These are phyloP conservation scores for Pseudoscleropodium purum DNA, from an alignment of 225 moss, liverwort and hornwort genomes.

Conservation along the genomic window DNA sequence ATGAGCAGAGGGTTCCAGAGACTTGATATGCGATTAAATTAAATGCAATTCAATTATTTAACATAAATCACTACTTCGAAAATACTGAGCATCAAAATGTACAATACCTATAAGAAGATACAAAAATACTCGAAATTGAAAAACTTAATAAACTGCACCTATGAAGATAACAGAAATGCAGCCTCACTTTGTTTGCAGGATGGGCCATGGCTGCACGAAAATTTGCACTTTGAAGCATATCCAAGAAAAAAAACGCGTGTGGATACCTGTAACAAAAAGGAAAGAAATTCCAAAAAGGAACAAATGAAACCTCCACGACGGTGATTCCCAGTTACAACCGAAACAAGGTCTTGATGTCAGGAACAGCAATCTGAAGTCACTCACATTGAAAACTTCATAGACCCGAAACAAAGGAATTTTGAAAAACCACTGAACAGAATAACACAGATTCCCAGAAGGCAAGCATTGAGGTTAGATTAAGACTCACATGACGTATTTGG, in stretches of 20 bases:
- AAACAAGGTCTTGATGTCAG: background rate
- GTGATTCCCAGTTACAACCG: background rate
- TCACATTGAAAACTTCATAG: background rate
- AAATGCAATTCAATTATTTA: background rate
- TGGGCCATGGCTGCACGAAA: conserved; percentile 93
- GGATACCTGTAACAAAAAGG: conserved; percentile 56
- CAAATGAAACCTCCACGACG: background rate
- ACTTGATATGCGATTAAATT: background rate
- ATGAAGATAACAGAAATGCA: background rate
- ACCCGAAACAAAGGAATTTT: background rate
- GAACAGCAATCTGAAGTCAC: background rate
- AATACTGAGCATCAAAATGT: background rate
- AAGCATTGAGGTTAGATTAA: background rate
- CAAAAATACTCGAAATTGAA: background rate
- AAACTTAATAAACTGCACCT: background rate
- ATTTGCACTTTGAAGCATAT: conserved; percentile 81
- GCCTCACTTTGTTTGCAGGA: conserved; percentile 83
- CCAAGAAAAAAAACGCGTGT: conserved; percentile 79
- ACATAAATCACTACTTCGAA: background rate
- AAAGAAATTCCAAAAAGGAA: background rate
- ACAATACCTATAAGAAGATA: background rate
- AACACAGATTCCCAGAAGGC: background rate
- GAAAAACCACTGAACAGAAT: background rate
- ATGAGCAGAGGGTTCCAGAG: background rate
- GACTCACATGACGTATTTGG: conserved; percentile 79